Evolutionary conservation across 805 yeast species (phyloP), one percentile per base, ranked within the genome.

Genomic region (Teunomyces panamensis): DNA sequence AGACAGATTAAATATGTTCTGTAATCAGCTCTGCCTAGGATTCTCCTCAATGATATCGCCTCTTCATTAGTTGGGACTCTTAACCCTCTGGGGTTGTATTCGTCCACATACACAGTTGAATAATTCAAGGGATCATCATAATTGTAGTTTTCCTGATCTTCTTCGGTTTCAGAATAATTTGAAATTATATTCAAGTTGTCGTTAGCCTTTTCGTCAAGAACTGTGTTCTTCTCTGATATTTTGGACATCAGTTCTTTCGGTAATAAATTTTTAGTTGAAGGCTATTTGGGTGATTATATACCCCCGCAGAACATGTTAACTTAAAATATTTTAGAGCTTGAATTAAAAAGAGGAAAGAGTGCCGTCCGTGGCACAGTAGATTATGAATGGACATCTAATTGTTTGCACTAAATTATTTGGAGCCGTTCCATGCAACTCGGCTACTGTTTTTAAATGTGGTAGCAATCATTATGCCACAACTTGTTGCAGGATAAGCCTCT

Each of bases 1-100:
- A 51, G 48, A 48, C 65, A 81, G 49, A 83, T 75, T 46, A 81
- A 64, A 64, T 80, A 81, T 33, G 77, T 64, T 28, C 73, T 69
- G 47, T 67, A 67, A 10, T 81, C 78, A 44, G 82, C 77, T 28
- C 68, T 59, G 32, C 83, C 85, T 16, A 72, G 58, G 9, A 71
- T 56, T 49, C 68, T 64, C 55, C 73, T 60, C 29, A 69, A 59
- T 17, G 62, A 50, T 4, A 27, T 39, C 1, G 54, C 33, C 46
- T 69, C 74, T 6, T 46, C 49, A 4, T 49, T 45, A n/a, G 72
- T 65, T 9, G 73, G 73, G 17, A 50, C 45, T 49, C 74, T 59
- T 49, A 68, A 64, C n/a, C 74, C 74, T 43, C 49, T 58, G 6
- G 74, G 73, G 49, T 69, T 69, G 49, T 48, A 53, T 36, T 67